These are phyloP conservation scores for Saccharomyces paradoxus DNA, from an alignment of 805 yeast genomes.

Conservation along the genomic window DNA sequence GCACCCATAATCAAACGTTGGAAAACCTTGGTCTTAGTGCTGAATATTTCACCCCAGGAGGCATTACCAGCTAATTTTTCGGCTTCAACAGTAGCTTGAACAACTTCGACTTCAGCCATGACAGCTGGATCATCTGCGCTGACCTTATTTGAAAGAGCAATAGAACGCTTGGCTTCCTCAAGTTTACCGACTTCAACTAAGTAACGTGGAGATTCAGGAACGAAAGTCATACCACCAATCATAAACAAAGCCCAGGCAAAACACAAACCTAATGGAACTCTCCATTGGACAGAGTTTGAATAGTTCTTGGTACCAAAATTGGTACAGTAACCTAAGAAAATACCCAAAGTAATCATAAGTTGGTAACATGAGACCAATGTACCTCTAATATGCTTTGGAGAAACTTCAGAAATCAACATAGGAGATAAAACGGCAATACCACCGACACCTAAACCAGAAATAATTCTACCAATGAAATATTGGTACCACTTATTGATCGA, in stretches of 20 bases:
- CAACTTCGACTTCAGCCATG: conserved; percentile 47
- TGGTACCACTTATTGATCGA: conserved; percentile 53
- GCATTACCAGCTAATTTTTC: conserved; percentile 57
- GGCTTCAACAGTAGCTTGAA: conserved; percentile 52
- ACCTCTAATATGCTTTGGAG: conserved; percentile 68
- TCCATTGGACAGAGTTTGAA: conserved; percentile 68
- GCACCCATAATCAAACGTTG: conserved; percentile 43
- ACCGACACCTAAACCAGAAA: conserved; percentile 75
- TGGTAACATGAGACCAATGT: conserved; percentile 63
- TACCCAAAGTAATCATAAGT: conserved; percentile 62
- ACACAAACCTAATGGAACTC: conserved; percentile 58
- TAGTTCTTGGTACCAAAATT: conserved; percentile 54
- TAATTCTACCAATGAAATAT: conserved; percentile 56
- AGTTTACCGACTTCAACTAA: conserved; percentile 45
- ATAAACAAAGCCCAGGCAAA: conserved; percentile 39
- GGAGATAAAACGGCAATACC: conserved; percentile 70
- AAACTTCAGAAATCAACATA: conserved; percentile 58
- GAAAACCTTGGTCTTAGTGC: conserved; percentile 56
- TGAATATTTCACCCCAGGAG: conserved; percentile 54
- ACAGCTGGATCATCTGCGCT: conserved; percentile 47
- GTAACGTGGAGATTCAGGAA: conserved; percentile 71
- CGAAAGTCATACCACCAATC: conserved; percentile 36
- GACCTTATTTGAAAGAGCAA: conserved; percentile 52
- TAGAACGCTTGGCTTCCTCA: conserved; percentile 55
- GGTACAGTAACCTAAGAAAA: conserved; percentile 68